Conservation (phyloP, 495 filamentous ascomycete species). For the Geoglossum glabrum region DNA sequence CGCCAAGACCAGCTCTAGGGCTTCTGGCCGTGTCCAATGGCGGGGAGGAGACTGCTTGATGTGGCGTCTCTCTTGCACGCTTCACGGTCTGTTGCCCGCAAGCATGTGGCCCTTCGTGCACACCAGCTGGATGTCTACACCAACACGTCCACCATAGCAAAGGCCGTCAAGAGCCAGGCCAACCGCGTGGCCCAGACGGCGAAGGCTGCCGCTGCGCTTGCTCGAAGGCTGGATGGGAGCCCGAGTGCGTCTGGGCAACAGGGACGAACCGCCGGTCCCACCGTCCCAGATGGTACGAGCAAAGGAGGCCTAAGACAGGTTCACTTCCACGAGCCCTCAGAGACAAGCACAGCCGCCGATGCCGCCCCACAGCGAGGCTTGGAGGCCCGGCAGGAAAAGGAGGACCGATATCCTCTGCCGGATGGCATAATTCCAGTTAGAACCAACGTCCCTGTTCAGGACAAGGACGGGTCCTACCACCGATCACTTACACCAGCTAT, state of each 20-base stretch:
- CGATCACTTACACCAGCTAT: constrained; percentile 7
- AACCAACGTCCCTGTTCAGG: constrained; percentile 4
- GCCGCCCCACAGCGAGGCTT: constrained; percentile 15
- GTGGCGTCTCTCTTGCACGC: constrained; percentile 59
- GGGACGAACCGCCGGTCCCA: neutral
- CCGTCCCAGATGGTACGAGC: constrained; percentile 10
- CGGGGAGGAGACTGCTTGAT: constrained; percentile 56
- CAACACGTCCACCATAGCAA: constrained; percentile 53
- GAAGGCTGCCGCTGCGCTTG: constrained; percentile 39
- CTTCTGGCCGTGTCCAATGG: constrained; percentile 25
- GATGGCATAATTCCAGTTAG: constrained; percentile 23
- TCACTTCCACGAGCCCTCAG: constrained; percentile 22
- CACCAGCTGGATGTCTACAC: constrained; percentile 63
- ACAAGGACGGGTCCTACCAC: constrained; percentile 10
- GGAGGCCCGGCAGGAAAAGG: constrained; percentile 23
- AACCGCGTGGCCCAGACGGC: constrained; percentile 43
- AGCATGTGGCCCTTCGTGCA: constrained; percentile 58
- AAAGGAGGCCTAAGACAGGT: constrained; percentile 23
- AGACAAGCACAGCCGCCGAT: constrained; percentile 14
- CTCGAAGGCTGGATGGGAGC: constrained; percentile 33
- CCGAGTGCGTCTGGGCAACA: constrained; percentile 1
- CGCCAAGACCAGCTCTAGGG: neutral
- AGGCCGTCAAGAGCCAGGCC: constrained; percentile 40
- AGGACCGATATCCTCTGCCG: constrained; percentile 19
- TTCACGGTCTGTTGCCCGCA: constrained; percentile 51